These are phyloP conservation scores for Chaetomium cochliodes DNA, from an alignment of 495 filamentous ascomycete species.

Conservation along the genomic window DNA sequence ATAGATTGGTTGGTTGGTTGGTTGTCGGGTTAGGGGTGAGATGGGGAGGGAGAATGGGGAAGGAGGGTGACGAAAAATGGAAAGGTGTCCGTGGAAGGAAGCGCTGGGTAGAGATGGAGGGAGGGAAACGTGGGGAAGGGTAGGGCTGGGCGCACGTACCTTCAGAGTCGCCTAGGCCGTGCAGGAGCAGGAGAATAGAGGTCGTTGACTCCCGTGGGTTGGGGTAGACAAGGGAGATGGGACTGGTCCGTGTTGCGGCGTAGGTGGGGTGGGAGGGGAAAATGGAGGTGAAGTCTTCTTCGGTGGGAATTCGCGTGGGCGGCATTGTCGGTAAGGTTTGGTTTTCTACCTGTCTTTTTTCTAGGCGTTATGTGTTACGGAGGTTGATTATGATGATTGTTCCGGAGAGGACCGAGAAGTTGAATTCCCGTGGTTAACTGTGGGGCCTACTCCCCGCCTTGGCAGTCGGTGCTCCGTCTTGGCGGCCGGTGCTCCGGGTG, in stretches of 20 bases:
- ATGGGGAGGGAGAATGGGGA: too few relatives aligned
- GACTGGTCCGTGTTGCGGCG: slow-evolving; percentile 15
- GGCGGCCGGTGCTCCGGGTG: too few relatives aligned
- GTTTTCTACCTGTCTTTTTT: not conserved
- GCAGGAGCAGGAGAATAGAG: slow-evolving; percentile 77
- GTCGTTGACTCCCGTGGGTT: slow-evolving; percentile 51
- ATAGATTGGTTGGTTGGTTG: too few relatives aligned
- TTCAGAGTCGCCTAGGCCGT: slow-evolving; percentile 83
- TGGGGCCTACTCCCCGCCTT: slow-evolving; percentile 1
- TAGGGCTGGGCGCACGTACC: not conserved
- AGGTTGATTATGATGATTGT: not conserved
- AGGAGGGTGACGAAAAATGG: too few relatives aligned
- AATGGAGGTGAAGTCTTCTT: slow-evolving; percentile 39
- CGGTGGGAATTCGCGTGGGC: slow-evolving; percentile 40
- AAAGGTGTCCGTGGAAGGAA: too few relatives aligned
- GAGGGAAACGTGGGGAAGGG: too few relatives aligned
- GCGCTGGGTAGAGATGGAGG: too few relatives aligned
- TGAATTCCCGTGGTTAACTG: not conserved
- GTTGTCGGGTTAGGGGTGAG: too few relatives aligned
- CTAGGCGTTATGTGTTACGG: not conserved
- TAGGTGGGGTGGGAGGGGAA: slow-evolving; percentile 28
- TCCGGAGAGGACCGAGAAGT: not conserved
- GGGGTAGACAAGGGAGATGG: slow-evolving; percentile 37
- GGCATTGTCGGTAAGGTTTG: slow-evolving; percentile 23
- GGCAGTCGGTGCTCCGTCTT: not conserved